Evolutionary conservation across 139 green algal genomes (phyloP).

Genomic region (Diplosphaera chodatii): DNA sequence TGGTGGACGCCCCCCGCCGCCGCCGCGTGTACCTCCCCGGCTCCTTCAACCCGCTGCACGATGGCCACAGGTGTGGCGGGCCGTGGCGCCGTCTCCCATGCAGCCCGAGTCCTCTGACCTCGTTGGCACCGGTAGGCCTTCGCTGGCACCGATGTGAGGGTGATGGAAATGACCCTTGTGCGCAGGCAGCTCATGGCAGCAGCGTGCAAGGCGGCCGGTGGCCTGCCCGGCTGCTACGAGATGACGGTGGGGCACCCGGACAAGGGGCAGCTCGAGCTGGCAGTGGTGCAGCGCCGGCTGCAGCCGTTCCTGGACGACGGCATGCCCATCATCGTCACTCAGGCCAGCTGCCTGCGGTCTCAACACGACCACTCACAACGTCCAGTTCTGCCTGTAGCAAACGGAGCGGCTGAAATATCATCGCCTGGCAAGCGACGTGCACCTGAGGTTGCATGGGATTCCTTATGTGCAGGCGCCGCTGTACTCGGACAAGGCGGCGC

Average conservation of each 20-base stretch:
- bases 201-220: not conserved
- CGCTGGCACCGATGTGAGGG: too few species aligned
- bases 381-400: too few species aligned
- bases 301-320: conserved; percentile 60
- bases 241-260: conserved; percentile 85
- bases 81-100: too few species aligned
- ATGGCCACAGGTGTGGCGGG: conserved; percentile 48
- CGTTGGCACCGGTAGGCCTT: too few species aligned
- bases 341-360: conserved; percentile 18
- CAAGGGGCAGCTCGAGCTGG: conserved; percentile 67
- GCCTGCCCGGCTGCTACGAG: conserved; percentile 56
- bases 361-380: too few species aligned
- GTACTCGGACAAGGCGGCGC: conserved; percentile 68
- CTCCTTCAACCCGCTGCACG: conserved; percentile 90
- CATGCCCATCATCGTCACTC: conserved; percentile 65
- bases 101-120: too few species aligned
- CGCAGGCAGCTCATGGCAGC: conserved; percentile 36
- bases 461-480: conserved; percentile 42
- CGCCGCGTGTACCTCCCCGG: conserved; percentile 69
- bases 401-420: too few species aligned
- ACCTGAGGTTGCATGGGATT: too few species aligned
- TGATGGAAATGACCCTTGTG: not conserved
- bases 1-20: conserved; percentile 55
- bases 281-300: conserved; percentile 56
- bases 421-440: too few species aligned